A percentile compares a stretch with the other conserved stretches of the same genome.
These are phyloP conservation scores for Fusarium dimerum DNA, from an alignment of 2,329 filamentous ascomycete species.

Conservation along the genomic window DNA sequence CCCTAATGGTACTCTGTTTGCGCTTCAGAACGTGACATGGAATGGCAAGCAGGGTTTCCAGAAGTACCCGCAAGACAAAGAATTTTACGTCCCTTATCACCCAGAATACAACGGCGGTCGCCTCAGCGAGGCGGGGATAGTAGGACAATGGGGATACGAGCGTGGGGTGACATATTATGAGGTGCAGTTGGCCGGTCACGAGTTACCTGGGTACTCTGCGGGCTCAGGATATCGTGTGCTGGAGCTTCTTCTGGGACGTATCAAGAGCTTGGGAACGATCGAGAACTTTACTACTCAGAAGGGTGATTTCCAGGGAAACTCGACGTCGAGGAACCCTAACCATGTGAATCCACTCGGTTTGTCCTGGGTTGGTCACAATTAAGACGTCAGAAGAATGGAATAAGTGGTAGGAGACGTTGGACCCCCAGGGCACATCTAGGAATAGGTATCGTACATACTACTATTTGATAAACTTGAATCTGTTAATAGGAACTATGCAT, in stretches of 20 bases:
- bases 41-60: constrained; percentile 71
- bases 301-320: constrained; percentile 19
- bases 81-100: constrained; percentile 69
- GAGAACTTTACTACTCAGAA: constrained; percentile 27
- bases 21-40: constrained; percentile 81
- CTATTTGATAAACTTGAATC: no score
- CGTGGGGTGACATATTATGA: constrained; percentile 72
- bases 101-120: constrained; percentile 43
- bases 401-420: no score
- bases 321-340: background rate
- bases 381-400: background rate
- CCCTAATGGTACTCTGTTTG: constrained; percentile 68
- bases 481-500: no score
- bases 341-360: constrained; percentile 3
- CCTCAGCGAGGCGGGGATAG: constrained; percentile 62
- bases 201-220: constrained; percentile 31
- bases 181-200: constrained; percentile 65
- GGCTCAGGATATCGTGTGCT: constrained; percentile 31
- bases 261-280: constrained; percentile 21
- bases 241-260: constrained; percentile 27
- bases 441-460: no score
- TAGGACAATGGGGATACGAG: constrained; percentile 73
- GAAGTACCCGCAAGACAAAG: constrained; percentile 41
- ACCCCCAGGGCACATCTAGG: no score
- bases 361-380: background rate